Evolutionary conservation across 2,329 filamentous ascomycete genomes (phyloP).

Genomic region (Nectriaceae sp.): DNA sequence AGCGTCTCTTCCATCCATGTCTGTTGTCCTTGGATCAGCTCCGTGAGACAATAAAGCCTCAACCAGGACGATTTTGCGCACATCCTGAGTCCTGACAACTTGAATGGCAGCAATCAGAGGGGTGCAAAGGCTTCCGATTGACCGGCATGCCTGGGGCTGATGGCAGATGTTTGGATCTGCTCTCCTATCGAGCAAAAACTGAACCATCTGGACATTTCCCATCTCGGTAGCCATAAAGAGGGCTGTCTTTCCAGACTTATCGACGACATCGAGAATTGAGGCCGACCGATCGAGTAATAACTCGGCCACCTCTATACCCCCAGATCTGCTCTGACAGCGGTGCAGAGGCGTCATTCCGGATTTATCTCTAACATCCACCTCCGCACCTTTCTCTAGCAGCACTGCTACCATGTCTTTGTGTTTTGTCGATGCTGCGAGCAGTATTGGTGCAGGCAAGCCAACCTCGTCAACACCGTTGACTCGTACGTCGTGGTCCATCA

Average conservation of each 20-base stretch:
- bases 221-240: constrained; percentile 8
- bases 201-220: constrained; percentile 4
- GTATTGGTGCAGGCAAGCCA: constrained; percentile 1
- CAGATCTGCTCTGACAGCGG: constrained; percentile 4
- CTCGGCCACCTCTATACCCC: constrained; percentile 2
- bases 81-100: background rate
- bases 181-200: constrained; percentile 2
- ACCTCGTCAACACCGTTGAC: background rate
- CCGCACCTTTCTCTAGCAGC: constrained; percentile 1
- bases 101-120: background rate
- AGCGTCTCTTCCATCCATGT: too few species aligned
- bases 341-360: constrained; percentile 2
- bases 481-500: background rate
- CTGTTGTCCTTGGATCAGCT: too few species aligned
- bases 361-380: background rate
- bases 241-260: constrained; percentile 7
- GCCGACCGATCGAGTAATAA: background rate
- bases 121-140: background rate
- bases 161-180: constrained; percentile 1
- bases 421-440: constrained; percentile 4
- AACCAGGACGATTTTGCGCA: too few species aligned
- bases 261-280: constrained; percentile 1
- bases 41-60: too few species aligned
- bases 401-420: background rate
- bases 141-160: background rate